A percentile compares a stretch with the other conserved stretches of the same genome.
These are phyloP conservation scores for Veloporphyrellus conicus DNA, from an alignment of 1,284 basidiomycete species.

Conservation along the genomic window DNA sequence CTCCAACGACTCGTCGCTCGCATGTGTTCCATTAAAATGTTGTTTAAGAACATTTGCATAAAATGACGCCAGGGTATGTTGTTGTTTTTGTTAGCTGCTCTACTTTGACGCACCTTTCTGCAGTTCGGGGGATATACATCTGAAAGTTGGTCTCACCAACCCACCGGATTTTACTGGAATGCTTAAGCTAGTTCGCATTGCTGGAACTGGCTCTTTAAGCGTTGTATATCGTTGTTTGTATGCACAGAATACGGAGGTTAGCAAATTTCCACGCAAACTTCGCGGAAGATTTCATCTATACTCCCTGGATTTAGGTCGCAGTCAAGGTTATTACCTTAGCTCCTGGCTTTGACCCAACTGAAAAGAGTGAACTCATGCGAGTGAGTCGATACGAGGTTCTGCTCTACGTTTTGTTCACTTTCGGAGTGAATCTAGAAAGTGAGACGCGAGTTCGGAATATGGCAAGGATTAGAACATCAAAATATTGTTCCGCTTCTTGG, in stretches of 20 bases:
- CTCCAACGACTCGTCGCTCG: too few species aligned
- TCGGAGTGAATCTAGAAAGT: background rate
- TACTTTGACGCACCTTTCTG: too few species aligned
- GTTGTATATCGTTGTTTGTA: background rate
- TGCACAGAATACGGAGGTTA: background rate
- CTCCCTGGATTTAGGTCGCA: conserved; percentile 1
- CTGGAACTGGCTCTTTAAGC: background rate
- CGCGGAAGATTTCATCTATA: background rate
- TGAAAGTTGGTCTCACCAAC: too few species aligned
- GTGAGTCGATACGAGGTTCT: background rate
- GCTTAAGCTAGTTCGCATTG: too few species aligned
- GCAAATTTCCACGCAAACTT: background rate
- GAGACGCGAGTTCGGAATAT: conserved; percentile 6
- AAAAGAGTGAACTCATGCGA: background rate
- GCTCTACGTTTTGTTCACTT: background rate
- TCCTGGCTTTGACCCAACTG: background rate
- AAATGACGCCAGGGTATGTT: too few species aligned
- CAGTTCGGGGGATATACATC: too few species aligned
- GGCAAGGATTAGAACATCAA: conserved; percentile 3
- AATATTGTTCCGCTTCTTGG: conserved; percentile 7
- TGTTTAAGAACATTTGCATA: too few species aligned
- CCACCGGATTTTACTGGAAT: too few species aligned
- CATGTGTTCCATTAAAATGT: too few species aligned
- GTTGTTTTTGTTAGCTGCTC: too few species aligned
- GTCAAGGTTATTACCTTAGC: conserved; percentile 3